Evolutionary conservation across 2,329 filamentous ascomycete species (phyloP), one percentile per base, ranked within the genome.

Genomic region (Penicillium brevicompactum): DNA sequence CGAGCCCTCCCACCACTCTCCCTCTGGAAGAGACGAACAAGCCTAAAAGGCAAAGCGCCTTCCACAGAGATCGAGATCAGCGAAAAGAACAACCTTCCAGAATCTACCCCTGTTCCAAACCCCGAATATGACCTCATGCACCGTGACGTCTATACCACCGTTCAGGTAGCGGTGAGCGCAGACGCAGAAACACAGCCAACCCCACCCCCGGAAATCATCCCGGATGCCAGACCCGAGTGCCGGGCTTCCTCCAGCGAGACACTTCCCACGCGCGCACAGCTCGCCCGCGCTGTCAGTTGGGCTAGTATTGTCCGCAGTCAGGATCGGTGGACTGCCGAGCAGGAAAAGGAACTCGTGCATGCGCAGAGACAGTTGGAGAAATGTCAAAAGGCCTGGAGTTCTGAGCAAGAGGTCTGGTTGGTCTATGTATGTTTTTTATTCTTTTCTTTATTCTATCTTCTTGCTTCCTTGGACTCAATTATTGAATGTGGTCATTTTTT

Each of bases 331-430:
- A 68, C 67, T 5, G 56, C 30, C 7, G 64, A 70, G 22, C 69
- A 69, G 38, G 70, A 73, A 41, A 57, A 57, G 14, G 62, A 70
- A 31, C 61, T 73, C 16, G 46, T 58, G 5, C 59, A 63, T 48
- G 70, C 70, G 0, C 55, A 65, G 52, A 61, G 58, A 14, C 63
- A 74, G 40, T 45, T 73, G 45, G 67, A 59, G 37, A 57, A 66
- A 24, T 73, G 71, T 58, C 71, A 73, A 51, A 73, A 68, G 55
- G 68, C 70, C 1, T 73, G 69, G 69, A 71, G 68, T 49, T 72
- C 70, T 9, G 69, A 73, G 49, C 70, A 73, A 48, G 71, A 73
- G 43, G 37, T 73, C 14, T 73, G 70, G 70, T 49, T 74, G 51
- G 55, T 60, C 16, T 63, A 67, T 67, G 71, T 74, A 65, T 53